Conservation (phyloP, 2,329 filamentous ascomycete genomes). For the Aspergillus alliaceus region DNA sequence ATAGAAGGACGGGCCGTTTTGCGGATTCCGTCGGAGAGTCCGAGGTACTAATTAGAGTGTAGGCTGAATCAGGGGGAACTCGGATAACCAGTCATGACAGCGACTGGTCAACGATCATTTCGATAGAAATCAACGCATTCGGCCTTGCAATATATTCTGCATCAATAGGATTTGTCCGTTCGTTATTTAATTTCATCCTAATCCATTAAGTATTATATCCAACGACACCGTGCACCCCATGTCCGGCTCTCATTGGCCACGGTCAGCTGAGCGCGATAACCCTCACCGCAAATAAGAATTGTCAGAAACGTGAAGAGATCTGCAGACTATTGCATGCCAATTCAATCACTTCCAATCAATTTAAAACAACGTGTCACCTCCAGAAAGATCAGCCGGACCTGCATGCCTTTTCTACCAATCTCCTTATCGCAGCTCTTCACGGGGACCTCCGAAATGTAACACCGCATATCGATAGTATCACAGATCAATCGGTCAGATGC, state of each 20-base stretch:
- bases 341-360: background rate
- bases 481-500: background rate
- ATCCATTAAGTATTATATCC: background rate
- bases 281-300: constrained; percentile 2
- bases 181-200: background rate
- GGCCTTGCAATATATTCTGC: background rate
- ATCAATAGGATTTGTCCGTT: background rate
- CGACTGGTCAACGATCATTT: background rate
- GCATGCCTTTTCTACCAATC: constrained; percentile 5
- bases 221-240: background rate
- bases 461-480: background rate
- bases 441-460: constrained; percentile 13
- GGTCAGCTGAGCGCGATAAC: background rate
- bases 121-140: background rate
- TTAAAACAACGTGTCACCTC: background rate
- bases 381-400: background rate
- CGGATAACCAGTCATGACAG: background rate
- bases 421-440: constrained; percentile 7
- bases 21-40: constrained; percentile 27
- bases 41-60: background rate
- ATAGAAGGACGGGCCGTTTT: constrained; percentile 28
- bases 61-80: background rate
- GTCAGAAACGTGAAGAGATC: background rate
- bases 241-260: background rate
- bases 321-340: background rate